Conservation (phyloP, 2,329 filamentous ascomycete species). For the Teratosphaeria zuluensis region DNA sequence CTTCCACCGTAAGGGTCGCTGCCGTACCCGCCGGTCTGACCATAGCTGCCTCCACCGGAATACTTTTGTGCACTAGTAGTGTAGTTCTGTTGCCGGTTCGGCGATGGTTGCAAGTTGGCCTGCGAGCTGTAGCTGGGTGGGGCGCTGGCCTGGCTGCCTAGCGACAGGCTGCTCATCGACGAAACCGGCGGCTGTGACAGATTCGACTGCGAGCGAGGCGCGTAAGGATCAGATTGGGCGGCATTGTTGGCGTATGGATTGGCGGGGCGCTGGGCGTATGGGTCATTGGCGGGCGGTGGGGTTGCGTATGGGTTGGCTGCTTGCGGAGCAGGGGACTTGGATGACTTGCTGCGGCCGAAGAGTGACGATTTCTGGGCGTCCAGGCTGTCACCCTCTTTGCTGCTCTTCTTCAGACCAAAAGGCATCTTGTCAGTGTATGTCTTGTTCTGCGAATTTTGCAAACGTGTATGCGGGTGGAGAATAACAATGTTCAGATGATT, state of each 20-base stretch:
- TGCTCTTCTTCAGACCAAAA: conserved; percentile 41
- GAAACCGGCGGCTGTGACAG: conserved; percentile 21
- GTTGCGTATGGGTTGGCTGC: conserved; percentile 48
- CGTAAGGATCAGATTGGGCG: conserved; percentile 19
- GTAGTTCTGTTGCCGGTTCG: conserved; percentile 33
- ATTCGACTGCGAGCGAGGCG: conserved; percentile 13
- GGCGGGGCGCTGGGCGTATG: conserved; percentile 38
- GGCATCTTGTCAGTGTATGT: conserved; percentile 14
- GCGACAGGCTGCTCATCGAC: conserved; percentile 20
- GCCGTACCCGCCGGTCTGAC: conserved; percentile 41
- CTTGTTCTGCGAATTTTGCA: background rate
- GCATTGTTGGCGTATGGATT: conserved; percentile 24
- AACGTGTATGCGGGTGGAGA: background rate
- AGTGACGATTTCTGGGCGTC: conserved; percentile 47
- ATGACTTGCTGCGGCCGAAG: conserved; percentile 45
- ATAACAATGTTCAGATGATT: background rate
- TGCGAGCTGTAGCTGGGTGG: conserved; percentile 27
- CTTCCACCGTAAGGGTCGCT: conserved; percentile 42
- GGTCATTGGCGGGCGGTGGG: conserved; percentile 35
- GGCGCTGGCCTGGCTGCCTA: conserved; percentile 16
- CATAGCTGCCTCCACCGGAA: conserved; percentile 22
- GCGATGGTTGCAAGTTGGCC: conserved; percentile 8
- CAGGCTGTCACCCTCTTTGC: conserved; percentile 42
- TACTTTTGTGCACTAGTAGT: conserved; percentile 26
- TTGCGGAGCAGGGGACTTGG: conserved; percentile 37